These are phyloP conservation scores for Stephania cephalantha DNA, from an alignment of 164 flowering plant genomes.

Conservation along the genomic window DNA sequence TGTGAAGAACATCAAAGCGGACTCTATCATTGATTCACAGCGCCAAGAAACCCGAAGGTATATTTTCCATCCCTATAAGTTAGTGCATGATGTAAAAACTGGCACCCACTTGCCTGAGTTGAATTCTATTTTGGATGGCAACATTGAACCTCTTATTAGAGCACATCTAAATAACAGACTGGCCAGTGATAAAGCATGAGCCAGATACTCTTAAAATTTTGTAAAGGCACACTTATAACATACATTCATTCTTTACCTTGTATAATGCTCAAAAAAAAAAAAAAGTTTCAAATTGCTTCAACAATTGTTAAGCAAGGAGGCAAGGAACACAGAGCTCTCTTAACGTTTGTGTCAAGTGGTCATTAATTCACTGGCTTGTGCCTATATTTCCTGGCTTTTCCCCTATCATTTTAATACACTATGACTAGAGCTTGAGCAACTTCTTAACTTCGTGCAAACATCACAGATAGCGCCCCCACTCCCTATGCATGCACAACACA, in stretches of 20 bases:
- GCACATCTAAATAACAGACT: slow-evolving; percentile 65
- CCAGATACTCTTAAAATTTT: neutral
- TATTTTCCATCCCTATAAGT: slow-evolving; percentile 47
- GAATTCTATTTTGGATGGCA: slow-evolving; percentile 67
- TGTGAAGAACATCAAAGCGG: slow-evolving; percentile 36
- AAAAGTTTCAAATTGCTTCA: neutral
- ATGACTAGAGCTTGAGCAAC: too few relatives aligned
- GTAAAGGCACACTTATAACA: neutral
- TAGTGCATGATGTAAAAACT: slow-evolving; percentile 74
- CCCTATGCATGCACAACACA: too few relatives aligned
- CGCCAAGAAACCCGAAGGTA: slow-evolving; percentile 55
- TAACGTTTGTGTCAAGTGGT: neutral
- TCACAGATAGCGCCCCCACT: too few relatives aligned
- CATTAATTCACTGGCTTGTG: neutral
- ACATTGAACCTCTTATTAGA: slow-evolving; percentile 63
- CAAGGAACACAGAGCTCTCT: neutral
- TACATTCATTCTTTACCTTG: neutral
- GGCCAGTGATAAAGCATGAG: slow-evolving; percentile 19
- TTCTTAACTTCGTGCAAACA: too few relatives aligned
- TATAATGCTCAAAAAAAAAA: neutral
- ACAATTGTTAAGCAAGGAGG: too few relatives aligned
- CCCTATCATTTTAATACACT: neutral
- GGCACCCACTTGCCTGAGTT: slow-evolving; percentile 56
- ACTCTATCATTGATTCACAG: slow-evolving; percentile 28
- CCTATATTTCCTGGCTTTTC: neutral